Evolutionary conservation across 202 grass and related monocot genomes (phyloP), one percentile per base, ranked within the genome.

Genomic region (Schoenoplectus tabernaemontani): DNA sequence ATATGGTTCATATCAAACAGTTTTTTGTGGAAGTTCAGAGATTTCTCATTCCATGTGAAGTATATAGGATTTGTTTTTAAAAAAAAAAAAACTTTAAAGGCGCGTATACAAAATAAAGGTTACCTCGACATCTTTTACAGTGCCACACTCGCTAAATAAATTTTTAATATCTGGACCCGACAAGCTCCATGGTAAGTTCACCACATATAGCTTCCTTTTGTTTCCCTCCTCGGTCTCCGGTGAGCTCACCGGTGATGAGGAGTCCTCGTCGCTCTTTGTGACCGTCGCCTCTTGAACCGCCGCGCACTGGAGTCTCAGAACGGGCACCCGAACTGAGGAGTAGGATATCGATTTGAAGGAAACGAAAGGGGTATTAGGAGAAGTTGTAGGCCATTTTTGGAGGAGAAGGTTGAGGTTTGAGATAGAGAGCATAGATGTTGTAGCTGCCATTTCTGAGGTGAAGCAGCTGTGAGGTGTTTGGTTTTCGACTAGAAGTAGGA

Each of bases 121-220:
- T 81, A 95, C 91, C 86, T 94, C 83, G 19, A 98, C 85, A 81
- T 85, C 85, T 86, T 95, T 90, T 38, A 98, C 91, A 50, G 85
- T 76, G 81, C 96, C 96, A 82, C 83, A 90, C 81, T 92, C 74
- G 64, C 69, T 59, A 84, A 95, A 98, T 51, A 95, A n/a, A 64
- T 91, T 89, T 86, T 89, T 64, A 67, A 92, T 81, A 28, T 92
- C 88, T 10, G 75, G 59, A n/a, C 78, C 87, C n/a, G 88, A 81
- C 17, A 87, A 36, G 81, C 84, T 74, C 86, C 89, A 98, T 0
- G 91, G 96, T 57, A 98, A 72, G 86, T 98, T 95, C 57, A 64
- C 78, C 32, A 94, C 91, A 82, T 92, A 95, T 15, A 98, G 81
- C 76, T 94, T 98, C 86, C 91, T 86, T 80, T 82, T 76, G 59